Base-by-base conservation (phyloP, 768 basidiomycete species). In the Phylloporus sp. region DNA sequence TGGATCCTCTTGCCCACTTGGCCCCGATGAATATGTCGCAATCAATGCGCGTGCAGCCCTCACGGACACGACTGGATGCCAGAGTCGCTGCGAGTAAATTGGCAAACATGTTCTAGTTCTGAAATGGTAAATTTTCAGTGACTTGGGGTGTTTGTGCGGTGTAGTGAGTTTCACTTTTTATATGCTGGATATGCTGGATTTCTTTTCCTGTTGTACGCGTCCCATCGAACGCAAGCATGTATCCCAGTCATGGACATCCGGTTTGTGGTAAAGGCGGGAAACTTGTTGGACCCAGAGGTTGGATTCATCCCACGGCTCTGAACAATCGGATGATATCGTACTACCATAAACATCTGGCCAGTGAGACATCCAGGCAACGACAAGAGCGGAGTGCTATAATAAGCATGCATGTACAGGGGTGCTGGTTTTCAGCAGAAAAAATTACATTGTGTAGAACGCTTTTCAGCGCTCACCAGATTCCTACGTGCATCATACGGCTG, bases 21-120 rank as follows among this genome's bases (percentile, higher is more conserved):
- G 70, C 70, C 44, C 76, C 85, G n/a, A 71, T 74, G 37, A 74
- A 74, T 54, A 82, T 90, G 85, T 74, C 85, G 2, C 74, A 72
- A 39, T 88, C 86, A n/a, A 68, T 92, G 63, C 80, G 84, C 17
- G 74, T 85, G 37, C 80, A 81, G 55, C 82, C 86, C 13, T 79
- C 80, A 39, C 70, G 88, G 54, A 80, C 84, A 35, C 73, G 85
- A 58, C 65, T 95, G 57, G 93, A 96, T 63, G 84, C 91, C 9
- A 74, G 84, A 58, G 84, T 90, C 59, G 89, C 89, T 13, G 90
- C 89, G 17, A 88, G 88, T 62, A 93, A 92, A 64, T 75, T 93
- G 46, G 90, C 90, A 7, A 94, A 92, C 60, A 86, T 89, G 84
- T 88, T 90, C 62, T 90, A 69, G 27, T 39, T n/a, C 15, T 36